A percentile compares a stretch with the other conserved stretches of the same genome.
Evolutionary conservation across 495 filamentous ascomycete genomes (phyloP).

Genomic region (Bacidia rubella): DNA sequence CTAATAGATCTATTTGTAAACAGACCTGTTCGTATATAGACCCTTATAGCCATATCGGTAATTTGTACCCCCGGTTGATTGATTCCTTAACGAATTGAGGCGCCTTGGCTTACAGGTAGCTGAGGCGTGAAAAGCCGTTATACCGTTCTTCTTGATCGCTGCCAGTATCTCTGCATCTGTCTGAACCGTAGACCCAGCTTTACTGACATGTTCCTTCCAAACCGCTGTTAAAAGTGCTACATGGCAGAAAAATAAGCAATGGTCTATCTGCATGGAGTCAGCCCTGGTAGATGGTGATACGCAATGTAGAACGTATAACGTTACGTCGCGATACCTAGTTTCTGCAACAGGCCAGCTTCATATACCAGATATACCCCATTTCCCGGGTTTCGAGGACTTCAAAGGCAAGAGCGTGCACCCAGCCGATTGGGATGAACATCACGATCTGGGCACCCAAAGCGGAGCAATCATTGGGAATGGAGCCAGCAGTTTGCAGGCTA

Average conservation of each 20-base stretch:
- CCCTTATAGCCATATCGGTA: too few species aligned
- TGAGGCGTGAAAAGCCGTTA: conserved; percentile 33
- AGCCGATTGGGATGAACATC: conserved; percentile 25
- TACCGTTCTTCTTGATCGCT: conserved; percentile 23
- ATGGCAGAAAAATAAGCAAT: not conserved
- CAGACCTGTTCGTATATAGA: too few species aligned
- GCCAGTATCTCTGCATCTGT: conserved; percentile 33
- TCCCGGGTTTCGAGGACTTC: conserved; percentile 41
- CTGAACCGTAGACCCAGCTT: conserved; percentile 22
- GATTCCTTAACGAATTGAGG: too few species aligned
- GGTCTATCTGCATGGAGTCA: not conserved
- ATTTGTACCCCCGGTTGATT: too few species aligned
- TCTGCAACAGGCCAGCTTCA: conserved; percentile 56
- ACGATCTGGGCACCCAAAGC: conserved; percentile 25
- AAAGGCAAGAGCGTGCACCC: conserved; percentile 39
- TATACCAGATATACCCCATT: conserved; percentile 41
- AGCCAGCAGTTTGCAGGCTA: conserved; percentile 56
- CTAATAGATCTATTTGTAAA: too few species aligned
- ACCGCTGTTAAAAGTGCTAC: not conserved
- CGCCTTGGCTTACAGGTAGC: conserved; percentile 27
- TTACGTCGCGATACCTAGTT: conserved; percentile 44
- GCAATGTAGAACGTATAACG: conserved; percentile 22
- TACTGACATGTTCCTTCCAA: not conserved
- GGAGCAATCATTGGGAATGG: conserved; percentile 31
- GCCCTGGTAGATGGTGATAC: not conserved